Evolutionary conservation across 2,329 filamentous ascomycete species (phyloP).

Genomic region (Sporothrix dimorphospora): DNA sequence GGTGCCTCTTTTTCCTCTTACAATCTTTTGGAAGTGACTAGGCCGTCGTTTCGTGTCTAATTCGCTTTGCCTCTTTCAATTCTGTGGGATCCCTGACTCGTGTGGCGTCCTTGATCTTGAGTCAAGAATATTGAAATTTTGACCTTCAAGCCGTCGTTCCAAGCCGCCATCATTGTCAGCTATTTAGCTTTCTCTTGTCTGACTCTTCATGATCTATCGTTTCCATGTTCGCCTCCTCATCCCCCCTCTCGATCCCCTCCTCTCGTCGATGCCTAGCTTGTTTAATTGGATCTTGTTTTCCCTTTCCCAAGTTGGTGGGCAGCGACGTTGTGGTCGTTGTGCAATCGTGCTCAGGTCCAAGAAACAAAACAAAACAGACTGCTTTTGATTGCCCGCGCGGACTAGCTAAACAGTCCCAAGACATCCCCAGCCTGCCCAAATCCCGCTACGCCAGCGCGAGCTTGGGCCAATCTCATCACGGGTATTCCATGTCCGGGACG

Average conservation of each 20-base stretch:
- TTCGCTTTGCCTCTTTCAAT: background rate
- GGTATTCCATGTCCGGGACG: conserved; percentile 16
- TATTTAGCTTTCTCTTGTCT: background rate
- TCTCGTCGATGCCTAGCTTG: background rate
- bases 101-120: background rate
- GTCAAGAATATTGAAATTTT: background rate
- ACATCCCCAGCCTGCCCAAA: background rate
- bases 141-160: background rate
- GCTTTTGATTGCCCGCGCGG: too few relatives aligned
- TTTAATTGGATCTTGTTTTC: conserved; percentile 9
- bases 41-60: background rate
- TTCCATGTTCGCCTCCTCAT: too few relatives aligned
- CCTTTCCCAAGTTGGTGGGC: background rate
- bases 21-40: background rate
- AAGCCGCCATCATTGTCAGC: background rate
- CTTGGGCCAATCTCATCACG: conserved; percentile 1
- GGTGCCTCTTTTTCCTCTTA: background rate
- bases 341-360: background rate
- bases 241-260: background rate
- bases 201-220: too few relatives aligned
- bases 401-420: too few relatives aligned
- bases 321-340: too few relatives aligned
- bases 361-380: background rate
- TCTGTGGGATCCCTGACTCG: background rate
- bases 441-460: background rate